A percentile compares a stretch with the other conserved stretches of the same genome.
phyloP scores from a whole-genome alignment of 176 grass and related monocot species.

The Calamus simplicifolius region DNA sequence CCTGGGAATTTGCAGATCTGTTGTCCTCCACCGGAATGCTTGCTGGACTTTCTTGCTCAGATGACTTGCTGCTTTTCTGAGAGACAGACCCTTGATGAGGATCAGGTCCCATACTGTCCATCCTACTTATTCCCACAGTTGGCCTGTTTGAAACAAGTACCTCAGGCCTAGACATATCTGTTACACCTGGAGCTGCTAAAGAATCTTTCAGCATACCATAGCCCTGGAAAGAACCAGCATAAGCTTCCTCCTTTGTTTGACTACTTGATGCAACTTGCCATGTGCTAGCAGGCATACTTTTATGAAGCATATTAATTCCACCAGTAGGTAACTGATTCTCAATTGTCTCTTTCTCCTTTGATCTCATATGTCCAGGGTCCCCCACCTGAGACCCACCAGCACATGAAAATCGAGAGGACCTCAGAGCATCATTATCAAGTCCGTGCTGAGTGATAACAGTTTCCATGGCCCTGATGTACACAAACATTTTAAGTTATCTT shows the following conservation, averaged over 20 bases:
- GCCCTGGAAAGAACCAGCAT: constrained; percentile 17
- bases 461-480: constrained; percentile 68
- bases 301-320: constrained; percentile 51
- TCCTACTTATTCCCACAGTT: constrained; percentile 34
- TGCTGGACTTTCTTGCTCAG: constrained; percentile 59
- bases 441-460: constrained; percentile 91
- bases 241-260: constrained; percentile 17
- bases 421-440: constrained; percentile 81
- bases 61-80: constrained; percentile 62
- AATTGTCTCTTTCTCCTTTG: constrained; percentile 68
- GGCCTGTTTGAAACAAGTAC: constrained; percentile 30
- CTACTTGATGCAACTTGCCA: constrained; percentile 79
- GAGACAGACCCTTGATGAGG: constrained; percentile 63
- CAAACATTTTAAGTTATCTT: not conserved
- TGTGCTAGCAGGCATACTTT: constrained; percentile 32
- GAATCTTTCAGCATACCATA: constrained; percentile 19
- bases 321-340: constrained; percentile 38
- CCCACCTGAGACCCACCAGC: constrained; percentile 46
- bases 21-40: constrained; percentile 75
- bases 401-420: constrained; percentile 58
- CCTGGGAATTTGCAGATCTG: constrained; percentile 85
- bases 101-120: constrained; percentile 40
- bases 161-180: constrained; percentile 47
- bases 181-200: constrained; percentile 29
- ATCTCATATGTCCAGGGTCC: constrained; percentile 44